These are phyloP conservation scores for Trifolium repens DNA, from an alignment of 306 rosid genomes.

Conservation along the genomic window DNA sequence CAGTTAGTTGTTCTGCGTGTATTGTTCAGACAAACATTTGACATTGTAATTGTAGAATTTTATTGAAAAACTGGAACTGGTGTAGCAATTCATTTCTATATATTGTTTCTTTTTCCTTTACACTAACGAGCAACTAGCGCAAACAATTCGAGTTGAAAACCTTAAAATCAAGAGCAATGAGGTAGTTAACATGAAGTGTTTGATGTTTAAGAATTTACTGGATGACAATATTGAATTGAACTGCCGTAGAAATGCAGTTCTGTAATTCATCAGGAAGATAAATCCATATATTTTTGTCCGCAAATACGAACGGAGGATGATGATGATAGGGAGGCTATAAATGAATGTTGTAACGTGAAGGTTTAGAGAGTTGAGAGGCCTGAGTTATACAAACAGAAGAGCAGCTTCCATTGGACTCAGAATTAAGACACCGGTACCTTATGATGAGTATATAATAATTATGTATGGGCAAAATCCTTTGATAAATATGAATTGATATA, in stretches of 20 bases:
- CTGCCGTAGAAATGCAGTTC: constrained; percentile 64
- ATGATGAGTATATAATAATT: too few species aligned
- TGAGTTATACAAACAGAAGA: constrained; percentile 57
- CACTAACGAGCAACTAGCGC: constrained; percentile 56
- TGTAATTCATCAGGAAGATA: constrained; percentile 66
- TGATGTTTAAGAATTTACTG: constrained; percentile 56
- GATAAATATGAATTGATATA: too few species aligned
- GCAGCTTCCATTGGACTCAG: constrained; percentile 55
- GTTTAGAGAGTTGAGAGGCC: too few species aligned
- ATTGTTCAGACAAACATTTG: too few species aligned
- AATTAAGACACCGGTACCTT: not conserved
- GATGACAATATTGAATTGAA: constrained; percentile 66
- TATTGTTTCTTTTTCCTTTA: too few species aligned
- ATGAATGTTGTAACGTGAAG: too few species aligned
- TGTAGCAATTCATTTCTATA: too few species aligned
- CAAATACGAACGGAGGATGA: constrained; percentile 56
- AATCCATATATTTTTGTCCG: constrained; percentile 60
- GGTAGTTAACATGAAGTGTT: constrained; percentile 58
- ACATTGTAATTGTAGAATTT: too few species aligned
- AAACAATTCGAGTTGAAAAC: constrained; percentile 54
- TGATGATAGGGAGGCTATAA: constrained; percentile 41
- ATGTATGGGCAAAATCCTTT: too few species aligned
- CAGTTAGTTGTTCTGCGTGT: not conserved
- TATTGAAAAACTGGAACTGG: too few species aligned
- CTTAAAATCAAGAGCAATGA: constrained; percentile 55